Evolutionary conservation across 208 protist genomes (phyloP).

Genomic region (Trypanosomatidae sp.): DNA sequence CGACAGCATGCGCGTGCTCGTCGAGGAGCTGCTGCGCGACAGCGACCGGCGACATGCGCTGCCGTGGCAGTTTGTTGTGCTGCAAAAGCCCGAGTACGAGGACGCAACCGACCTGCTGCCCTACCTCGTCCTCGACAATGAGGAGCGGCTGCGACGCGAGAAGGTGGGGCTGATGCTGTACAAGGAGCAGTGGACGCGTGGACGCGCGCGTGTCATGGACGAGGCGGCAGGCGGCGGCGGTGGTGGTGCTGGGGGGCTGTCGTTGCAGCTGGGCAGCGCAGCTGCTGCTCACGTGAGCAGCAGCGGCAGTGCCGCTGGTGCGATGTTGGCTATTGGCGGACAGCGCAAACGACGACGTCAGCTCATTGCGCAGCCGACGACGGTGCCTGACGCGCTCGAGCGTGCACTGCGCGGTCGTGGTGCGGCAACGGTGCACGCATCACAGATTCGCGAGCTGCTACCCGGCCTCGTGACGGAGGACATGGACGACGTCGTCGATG

Average conservation of each 20-base stretch:
- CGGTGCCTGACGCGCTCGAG: conserved; percentile 40
- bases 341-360: conserved; percentile 24
- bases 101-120: conserved; percentile 45
- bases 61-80: conserved; percentile 78
- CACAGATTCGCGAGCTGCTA: conserved; percentile 65
- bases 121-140: conserved; percentile 76
- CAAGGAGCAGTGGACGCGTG: conserved; percentile 51
- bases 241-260: too few relatives aligned
- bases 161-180: conserved; percentile 54
- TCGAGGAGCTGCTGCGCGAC: conserved; percentile 51
- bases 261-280: too few relatives aligned
- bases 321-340: too few relatives aligned
- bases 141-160: conserved; percentile 66
- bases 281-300: too few relatives aligned
- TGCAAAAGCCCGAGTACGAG: conserved; percentile 31
- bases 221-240: conserved; percentile 6
- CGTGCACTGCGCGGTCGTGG: conserved; percentile 48
- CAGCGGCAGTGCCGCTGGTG: too few relatives aligned
- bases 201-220: conserved; percentile 61
- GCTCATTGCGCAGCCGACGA: conserved; percentile 24
- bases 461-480: conserved; percentile 36
- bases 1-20: conserved; percentile 8
- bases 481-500: too few relatives aligned
- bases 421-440: conserved; percentile 39
- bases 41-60: conserved; percentile 52